phyloP scores from a whole-genome alignment of 306 rosid species.

The Amphicarpaea edgeworthii region DNA sequence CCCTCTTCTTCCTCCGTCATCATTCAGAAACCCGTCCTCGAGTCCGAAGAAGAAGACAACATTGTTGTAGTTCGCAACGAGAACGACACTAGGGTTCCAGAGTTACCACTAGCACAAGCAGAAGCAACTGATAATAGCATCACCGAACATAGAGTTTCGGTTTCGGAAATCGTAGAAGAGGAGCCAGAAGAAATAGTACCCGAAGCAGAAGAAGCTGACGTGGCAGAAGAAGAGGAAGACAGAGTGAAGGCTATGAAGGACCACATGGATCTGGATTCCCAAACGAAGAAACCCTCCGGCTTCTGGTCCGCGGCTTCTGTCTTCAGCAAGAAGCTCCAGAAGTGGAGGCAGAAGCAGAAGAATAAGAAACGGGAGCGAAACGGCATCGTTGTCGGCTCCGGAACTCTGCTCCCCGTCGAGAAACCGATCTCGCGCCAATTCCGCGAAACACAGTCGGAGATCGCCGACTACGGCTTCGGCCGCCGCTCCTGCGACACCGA shows the following conservation, averaged over 20 bases:
- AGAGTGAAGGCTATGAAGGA: slow-evolving; percentile 82
- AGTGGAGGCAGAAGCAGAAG: slow-evolving; percentile 99
- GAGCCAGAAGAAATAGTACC: slow-evolving; percentile 32
- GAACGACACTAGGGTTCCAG: slow-evolving; percentile 53
- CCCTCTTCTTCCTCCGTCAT: slow-evolving; percentile 59
- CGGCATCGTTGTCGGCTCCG: slow-evolving; percentile 66
- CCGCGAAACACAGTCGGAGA: slow-evolving; percentile 97
- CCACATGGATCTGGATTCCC: slow-evolving; percentile 91
- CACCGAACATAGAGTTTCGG: slow-evolving; percentile 65
- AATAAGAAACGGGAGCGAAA: slow-evolving; percentile 80
- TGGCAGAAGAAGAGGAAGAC: slow-evolving; percentile 51
- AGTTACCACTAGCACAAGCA: slow-evolving; percentile 30
- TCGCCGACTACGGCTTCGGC: slow-evolving; percentile 97
- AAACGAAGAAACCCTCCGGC: slow-evolving; percentile 72
- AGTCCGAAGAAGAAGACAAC: slow-evolving; percentile 54
- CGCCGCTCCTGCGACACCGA: slow-evolving; percentile 97
- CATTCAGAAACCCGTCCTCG: slow-evolving; percentile 64
- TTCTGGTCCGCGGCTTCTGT: slow-evolving; percentile 99
- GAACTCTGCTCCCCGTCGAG: slow-evolving; percentile 87
- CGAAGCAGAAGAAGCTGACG: not conserved
- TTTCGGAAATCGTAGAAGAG: slow-evolving; percentile 74
- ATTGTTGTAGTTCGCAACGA: slow-evolving; percentile 25
- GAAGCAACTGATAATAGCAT: slow-evolving; percentile 4
- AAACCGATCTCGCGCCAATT: slow-evolving; percentile 93
- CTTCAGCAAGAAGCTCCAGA: slow-evolving; percentile 94